These are phyloP conservation scores for Phytophthora constricta DNA, from an alignment of 352 stramenopile species.

Conservation along the genomic window DNA sequence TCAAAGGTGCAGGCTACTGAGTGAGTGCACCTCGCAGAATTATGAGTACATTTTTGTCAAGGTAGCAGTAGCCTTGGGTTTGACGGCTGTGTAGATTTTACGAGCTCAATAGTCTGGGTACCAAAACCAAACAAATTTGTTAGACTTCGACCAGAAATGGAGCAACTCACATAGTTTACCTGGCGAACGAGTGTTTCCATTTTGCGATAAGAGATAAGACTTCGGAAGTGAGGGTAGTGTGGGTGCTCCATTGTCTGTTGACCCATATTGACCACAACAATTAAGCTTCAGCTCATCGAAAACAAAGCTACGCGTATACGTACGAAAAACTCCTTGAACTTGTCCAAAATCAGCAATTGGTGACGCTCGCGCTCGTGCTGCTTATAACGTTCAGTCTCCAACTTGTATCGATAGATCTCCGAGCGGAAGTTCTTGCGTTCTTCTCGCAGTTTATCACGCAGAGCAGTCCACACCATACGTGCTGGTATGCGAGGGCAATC, in stretches of 20 bases:
- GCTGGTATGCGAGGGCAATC: slow-evolving; percentile 58
- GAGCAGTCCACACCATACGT: slow-evolving; percentile 47
- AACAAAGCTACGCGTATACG: too few relatives aligned
- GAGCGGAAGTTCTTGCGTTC: slow-evolving; percentile 65
- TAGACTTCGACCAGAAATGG: neutral
- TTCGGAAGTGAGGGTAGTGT: slow-evolving; percentile 60
- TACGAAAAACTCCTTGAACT: slow-evolving; percentile 78
- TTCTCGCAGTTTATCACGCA: slow-evolving; percentile 63
- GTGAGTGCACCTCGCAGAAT: too few relatives aligned
- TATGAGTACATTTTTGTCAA: neutral
- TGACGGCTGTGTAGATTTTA: slow-evolving; percentile 50
- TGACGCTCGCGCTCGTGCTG: slow-evolving; percentile 57
- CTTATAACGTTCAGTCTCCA: slow-evolving; percentile 62
- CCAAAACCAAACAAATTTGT: neutral
- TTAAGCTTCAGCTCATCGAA: too few relatives aligned
- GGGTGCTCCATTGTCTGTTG: slow-evolving; percentile 47
- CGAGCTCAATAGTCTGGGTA: slow-evolving; percentile 59
- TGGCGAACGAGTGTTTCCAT: slow-evolving; percentile 67
- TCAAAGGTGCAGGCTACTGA: too few relatives aligned
- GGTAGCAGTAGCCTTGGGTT: slow-evolving; percentile 44
- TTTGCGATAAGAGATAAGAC: slow-evolving; percentile 63
- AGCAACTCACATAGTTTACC: slow-evolving; percentile 18
- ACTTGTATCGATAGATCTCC: slow-evolving; percentile 69
- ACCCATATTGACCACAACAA: neutral
- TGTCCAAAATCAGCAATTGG: slow-evolving; percentile 64